A percentile compares a stretch with the other conserved stretches of the same genome.
These are phyloP conservation scores for Yarrowia sp. DNA, from an alignment of 805 yeast genomes.

Conservation along the genomic window DNA sequence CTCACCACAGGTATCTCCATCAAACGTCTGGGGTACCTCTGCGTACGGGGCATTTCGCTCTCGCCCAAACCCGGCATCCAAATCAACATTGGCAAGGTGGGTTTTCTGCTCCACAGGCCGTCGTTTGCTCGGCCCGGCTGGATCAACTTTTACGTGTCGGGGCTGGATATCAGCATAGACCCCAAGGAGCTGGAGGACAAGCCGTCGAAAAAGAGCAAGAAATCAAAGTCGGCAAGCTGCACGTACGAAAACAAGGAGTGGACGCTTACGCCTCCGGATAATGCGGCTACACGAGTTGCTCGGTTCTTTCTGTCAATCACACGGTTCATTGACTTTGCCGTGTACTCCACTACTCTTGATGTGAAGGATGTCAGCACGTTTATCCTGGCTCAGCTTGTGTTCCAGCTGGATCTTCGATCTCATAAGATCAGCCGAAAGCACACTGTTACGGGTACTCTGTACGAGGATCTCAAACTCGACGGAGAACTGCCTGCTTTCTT, in stretches of 20 bases:
- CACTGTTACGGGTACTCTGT: conserved; percentile 41
- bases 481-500: conserved; percentile 37
- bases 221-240: conserved; percentile 1
- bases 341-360: conserved; percentile 35
- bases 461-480: conserved; percentile 33
- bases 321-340: conserved; percentile 35
- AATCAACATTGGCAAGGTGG: conserved; percentile 40
- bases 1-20: conserved; percentile 44
- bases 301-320: conserved; percentile 31
- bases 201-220: background rate
- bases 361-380: conserved; percentile 34
- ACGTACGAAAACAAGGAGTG: conserved; percentile 28
- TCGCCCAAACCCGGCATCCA: conserved; percentile 40
- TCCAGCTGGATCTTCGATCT: conserved; percentile 37
- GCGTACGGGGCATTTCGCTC: conserved; percentile 40
- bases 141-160: conserved; percentile 38
- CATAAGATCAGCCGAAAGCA: background rate
- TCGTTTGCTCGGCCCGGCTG: conserved; percentile 45
- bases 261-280: conserved; percentile 33
- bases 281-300: conserved; percentile 30
- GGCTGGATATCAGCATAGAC: conserved; percentile 39
- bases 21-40: conserved; percentile 44
- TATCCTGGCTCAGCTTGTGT: conserved; percentile 35
- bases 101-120: conserved; percentile 42
- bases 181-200: conserved; percentile 29